Percentiles rank a stretch among this genome's conserved stretches.
Conservation (phyloP, 257 asterid species). For the Fraxinus anomala region DNA sequence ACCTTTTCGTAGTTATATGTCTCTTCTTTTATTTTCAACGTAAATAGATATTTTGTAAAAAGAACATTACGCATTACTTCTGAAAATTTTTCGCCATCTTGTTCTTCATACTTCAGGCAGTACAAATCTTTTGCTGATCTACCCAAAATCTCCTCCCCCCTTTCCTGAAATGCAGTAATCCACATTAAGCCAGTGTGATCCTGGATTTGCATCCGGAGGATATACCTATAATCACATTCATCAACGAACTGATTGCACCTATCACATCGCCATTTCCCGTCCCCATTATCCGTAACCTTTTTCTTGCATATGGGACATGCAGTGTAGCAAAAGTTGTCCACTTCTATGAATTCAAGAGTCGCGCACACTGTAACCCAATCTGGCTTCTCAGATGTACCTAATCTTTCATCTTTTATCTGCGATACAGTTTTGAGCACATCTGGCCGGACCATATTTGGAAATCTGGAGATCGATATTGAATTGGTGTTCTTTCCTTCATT, state of each 20-base stretch:
- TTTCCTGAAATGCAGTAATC: conserved; percentile 93
- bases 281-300: conserved; percentile 78
- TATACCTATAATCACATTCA: conserved; percentile 82
- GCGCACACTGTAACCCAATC: conserved; percentile 83
- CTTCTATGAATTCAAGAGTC: conserved; percentile 53
- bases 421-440: conserved; percentile 75
- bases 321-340: conserved; percentile 66
- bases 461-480: conserved; percentile 66
- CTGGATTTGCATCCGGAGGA: conserved; percentile 82
- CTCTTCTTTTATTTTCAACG: conserved; percentile 84
- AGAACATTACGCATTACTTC: conserved; percentile 53
- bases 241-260: conserved; percentile 65
- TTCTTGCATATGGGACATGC: conserved; percentile 85
- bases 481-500: conserved; percentile 64
- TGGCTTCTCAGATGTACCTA: conserved; percentile 87
- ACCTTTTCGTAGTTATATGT: conserved; percentile 66
- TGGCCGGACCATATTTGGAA: conserved; percentile 42
- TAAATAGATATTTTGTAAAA: conserved; percentile 55
- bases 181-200: conserved; percentile 85
- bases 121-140: conserved; percentile 72
- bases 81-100: conserved; percentile 64
- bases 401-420: conserved; percentile 80
- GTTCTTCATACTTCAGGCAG: conserved; percentile 66
- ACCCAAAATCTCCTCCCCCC: conserved; percentile 72
- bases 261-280: conserved; percentile 83